These are phyloP conservation scores for Penicillium palitans DNA, from an alignment of 2,329 filamentous ascomycete genomes.

Conservation along the genomic window DNA sequence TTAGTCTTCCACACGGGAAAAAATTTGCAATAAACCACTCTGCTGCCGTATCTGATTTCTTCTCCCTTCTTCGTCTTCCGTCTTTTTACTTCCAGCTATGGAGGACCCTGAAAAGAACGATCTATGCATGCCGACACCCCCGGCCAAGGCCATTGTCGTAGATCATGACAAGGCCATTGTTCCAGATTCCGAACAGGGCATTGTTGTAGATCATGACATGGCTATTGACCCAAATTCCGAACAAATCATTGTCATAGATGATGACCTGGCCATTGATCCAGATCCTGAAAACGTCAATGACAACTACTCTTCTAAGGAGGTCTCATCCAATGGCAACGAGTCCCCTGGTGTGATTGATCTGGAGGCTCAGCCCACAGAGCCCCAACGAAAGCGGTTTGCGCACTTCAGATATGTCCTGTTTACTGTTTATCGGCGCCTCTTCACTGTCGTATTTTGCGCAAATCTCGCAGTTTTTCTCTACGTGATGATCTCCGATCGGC, in stretches of 20 bases:
- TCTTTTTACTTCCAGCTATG: constrained; percentile 8
- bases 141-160: constrained; percentile 10
- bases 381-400: constrained; percentile 13
- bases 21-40: not conserved
- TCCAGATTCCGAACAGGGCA: constrained; percentile 1
- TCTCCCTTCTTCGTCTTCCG: not conserved
- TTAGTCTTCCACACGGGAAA: not conserved
- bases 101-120: constrained; percentile 16
- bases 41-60: not conserved
- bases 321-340: not conserved
- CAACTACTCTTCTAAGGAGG: constrained; percentile 4
- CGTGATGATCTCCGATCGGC: constrained; percentile 37
- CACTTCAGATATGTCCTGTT: constrained; percentile 16
- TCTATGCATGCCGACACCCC: constrained; percentile 7
- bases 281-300: not conserved
- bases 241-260: no score
- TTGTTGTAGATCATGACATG: constrained; percentile 2
- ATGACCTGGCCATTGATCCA: not conserved
- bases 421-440: constrained; percentile 44
- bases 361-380: constrained; percentile 14
- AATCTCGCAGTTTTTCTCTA: constrained; percentile 43
- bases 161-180: constrained; percentile 5
- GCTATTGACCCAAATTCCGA: not conserved
- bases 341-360: constrained; percentile 9
- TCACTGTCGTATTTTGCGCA: constrained; percentile 40